A percentile compares a stretch with the other conserved stretches of the same genome.
phyloP scores from a whole-genome alignment of 1,139 yeast genomes.

The Diutina neorugosa region DNA sequence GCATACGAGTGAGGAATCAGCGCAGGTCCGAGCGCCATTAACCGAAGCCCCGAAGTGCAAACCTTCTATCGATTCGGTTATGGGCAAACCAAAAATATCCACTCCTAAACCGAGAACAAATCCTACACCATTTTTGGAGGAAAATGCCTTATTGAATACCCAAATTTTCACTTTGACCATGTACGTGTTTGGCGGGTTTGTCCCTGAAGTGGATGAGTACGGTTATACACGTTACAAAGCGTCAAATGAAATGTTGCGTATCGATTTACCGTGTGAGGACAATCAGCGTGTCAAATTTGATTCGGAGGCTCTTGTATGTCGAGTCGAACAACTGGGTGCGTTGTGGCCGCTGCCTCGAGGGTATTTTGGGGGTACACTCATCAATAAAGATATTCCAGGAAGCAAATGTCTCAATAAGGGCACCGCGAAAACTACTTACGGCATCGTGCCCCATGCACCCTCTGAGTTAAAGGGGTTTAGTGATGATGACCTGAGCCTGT shows the following conservation, averaged over 20 bases:
- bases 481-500: background rate
- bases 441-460: constrained; percentile 5
- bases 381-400: constrained; percentile 11
- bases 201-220: constrained; percentile 8
- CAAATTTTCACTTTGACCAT: constrained; percentile 8
- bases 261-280: constrained; percentile 18
- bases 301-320: constrained; percentile 14
- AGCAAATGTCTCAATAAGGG: background rate
- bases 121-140: constrained; percentile 12
- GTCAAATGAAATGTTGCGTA: constrained; percentile 23
- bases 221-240: constrained; percentile 19
- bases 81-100: constrained; percentile 8
- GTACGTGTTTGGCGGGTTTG: constrained; percentile 33
- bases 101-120: constrained; percentile 11
- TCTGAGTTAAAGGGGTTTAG: constrained; percentile 9
- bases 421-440: background rate
- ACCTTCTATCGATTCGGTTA: constrained; percentile 4
- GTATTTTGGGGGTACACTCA: constrained; percentile 24
- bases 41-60: background rate
- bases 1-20: background rate
- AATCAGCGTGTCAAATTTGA: constrained; percentile 11
- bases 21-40: constrained; percentile 10
- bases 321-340: constrained; percentile 6
- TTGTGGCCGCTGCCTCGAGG: constrained; percentile 30
- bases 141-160: background rate